phyloP scores from a whole-genome alignment of 768 basidiomycete genomes.

The Lactarius sp. region DNA sequence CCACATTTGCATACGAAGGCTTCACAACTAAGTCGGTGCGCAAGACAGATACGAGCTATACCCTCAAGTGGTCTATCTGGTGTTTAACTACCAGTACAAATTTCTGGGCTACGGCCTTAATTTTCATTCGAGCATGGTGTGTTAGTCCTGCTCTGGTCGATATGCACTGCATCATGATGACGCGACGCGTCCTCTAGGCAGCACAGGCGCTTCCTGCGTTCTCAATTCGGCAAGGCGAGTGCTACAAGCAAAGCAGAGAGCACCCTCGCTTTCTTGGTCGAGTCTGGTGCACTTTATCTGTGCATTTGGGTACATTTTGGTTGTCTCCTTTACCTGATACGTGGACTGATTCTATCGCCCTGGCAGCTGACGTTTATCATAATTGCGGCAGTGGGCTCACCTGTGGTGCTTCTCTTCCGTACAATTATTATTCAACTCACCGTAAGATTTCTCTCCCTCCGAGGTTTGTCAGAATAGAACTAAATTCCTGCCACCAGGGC shows the following conservation, averaged over 20 bases:
- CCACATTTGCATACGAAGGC: not conserved
- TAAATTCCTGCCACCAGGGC: not conserved
- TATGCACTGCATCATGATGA: not conserved
- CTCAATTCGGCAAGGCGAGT: not conserved
- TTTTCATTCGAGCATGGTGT: slow-evolving; percentile 12
- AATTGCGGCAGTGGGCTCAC: not conserved
- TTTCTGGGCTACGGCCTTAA: slow-evolving; percentile 18
- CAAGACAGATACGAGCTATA: not conserved
- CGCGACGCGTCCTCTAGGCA: not conserved
- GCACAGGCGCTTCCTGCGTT: not conserved
- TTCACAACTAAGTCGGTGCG: not conserved
- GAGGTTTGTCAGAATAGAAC: not conserved
- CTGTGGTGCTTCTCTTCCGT: not conserved
- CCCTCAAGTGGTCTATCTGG: slow-evolving; percentile 1
- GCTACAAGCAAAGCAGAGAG: not conserved
- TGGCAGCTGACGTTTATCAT: not conserved
- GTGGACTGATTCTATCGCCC: not conserved
- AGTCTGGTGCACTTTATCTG: slow-evolving; percentile 12
- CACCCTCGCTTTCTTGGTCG: slow-evolving; percentile 6
- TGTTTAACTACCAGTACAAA: slow-evolving; percentile 9
- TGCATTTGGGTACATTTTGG: slow-evolving; percentile 5
- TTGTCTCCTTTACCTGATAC: not conserved
- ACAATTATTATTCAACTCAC: slow-evolving; percentile 9
- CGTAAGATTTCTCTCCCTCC: slow-evolving; percentile 1
- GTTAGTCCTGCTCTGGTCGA: not conserved